Percentiles rank a stretch among this genome's conserved stretches.
These are phyloP conservation scores for Suhomyces sp. DNA, from an alignment of 805 yeast species.

Conservation along the genomic window DNA sequence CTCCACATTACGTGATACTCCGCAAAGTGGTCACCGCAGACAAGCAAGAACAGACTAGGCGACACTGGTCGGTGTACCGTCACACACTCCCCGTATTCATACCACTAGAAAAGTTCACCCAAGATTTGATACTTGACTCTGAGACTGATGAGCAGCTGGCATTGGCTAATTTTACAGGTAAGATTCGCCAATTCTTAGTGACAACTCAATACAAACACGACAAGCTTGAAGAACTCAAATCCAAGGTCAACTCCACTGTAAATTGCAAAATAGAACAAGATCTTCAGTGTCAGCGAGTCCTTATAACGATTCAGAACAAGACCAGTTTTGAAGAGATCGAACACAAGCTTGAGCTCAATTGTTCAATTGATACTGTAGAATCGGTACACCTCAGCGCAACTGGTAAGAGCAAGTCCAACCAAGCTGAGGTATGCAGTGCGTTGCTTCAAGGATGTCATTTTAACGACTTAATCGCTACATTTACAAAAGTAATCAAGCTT, in stretches of 20 bases:
- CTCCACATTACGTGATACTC: conserved; percentile 52
- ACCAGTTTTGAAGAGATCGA: neutral
- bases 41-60: conserved; percentile 5
- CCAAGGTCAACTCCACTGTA: conserved; percentile 2
- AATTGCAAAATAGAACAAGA: conserved; percentile 20
- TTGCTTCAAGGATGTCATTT: conserved; percentile 14
- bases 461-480: conserved; percentile 14
- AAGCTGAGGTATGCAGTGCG: conserved; percentile 11
- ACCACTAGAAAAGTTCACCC: conserved; percentile 19
- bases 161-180: conserved; percentile 18
- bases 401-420: neutral
- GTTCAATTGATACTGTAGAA: conserved; percentile 19
- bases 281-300: conserved; percentile 24
- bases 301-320: conserved; percentile 6
- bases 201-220: conserved; percentile 32
- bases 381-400: conserved; percentile 7
- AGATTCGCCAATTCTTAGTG: conserved; percentile 21
- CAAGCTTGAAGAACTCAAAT: conserved; percentile 19
- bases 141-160: conserved; percentile 14
- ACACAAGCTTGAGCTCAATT: conserved; percentile 18
- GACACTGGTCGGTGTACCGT: conserved; percentile 30
- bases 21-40: conserved; percentile 2
- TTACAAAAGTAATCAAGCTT: conserved; percentile 11
- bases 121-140: conserved; percentile 6
- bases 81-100: conserved; percentile 37